phyloP scores from a whole-genome alignment of 306 rosid genomes.

The Psophocarpus tetragonolobus region DNA sequence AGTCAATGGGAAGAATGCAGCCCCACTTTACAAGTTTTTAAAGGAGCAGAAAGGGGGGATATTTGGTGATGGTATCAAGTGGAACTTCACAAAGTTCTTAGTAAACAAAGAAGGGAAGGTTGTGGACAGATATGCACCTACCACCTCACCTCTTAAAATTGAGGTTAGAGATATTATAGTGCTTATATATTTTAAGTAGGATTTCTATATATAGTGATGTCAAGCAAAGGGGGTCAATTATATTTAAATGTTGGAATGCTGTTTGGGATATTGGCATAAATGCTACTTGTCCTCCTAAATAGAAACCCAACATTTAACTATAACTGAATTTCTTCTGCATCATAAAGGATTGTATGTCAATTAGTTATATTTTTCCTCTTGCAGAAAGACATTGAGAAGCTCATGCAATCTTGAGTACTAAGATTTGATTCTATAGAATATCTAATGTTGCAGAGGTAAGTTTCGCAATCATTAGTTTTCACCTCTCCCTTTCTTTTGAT shows the following conservation, averaged over 20 bases:
- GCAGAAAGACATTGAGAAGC: conserved; percentile 82
- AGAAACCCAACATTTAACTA: background rate
- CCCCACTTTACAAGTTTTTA: conserved; percentile 71
- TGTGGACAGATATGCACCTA: conserved; percentile 87
- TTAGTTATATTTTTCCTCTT: conserved; percentile 33
- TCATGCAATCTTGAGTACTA: conserved; percentile 56
- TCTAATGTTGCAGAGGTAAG: conserved; percentile 29
- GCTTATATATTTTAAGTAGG: conserved; percentile 10
- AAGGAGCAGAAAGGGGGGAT: conserved; percentile 73
- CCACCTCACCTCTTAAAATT: conserved; percentile 77
- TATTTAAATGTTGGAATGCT: background rate
- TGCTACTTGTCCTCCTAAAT: background rate
- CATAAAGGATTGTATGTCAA: background rate
- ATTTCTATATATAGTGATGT: conserved; percentile 1
- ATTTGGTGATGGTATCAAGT: conserved; percentile 83
- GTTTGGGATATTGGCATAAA: conserved; percentile 18
- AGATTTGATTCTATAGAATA: conserved; percentile 24
- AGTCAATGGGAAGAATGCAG: conserved; percentile 80
- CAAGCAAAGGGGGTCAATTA: background rate
- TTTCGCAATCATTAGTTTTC: conserved; percentile 28
- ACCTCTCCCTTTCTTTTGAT: background rate
- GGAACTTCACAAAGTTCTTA: conserved; percentile 96
- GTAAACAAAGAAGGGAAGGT: conserved; percentile 83
- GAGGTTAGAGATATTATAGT: conserved; percentile 56
- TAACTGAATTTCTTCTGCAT: background rate